phyloP scores from a whole-genome alignment of 1,139 yeast species.

The Wickerhamiella pararugosa region DNA sequence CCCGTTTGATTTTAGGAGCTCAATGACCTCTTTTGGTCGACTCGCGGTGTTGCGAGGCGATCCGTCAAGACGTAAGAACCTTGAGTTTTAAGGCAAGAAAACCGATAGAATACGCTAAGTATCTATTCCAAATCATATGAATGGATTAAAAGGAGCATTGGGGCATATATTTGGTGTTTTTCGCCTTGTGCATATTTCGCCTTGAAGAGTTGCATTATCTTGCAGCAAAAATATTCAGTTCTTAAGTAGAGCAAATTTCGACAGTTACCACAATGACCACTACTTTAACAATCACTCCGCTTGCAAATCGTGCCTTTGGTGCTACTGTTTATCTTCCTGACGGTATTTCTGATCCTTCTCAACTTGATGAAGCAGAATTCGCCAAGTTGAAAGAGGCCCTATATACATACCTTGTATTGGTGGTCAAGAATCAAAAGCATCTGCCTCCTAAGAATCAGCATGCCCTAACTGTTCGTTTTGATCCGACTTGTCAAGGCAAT shows the following conservation, averaged over 20 bases:
- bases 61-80: neutral
- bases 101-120: neutral
- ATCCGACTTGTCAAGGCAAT: conserved; percentile 52
- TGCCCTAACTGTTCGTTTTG: conserved; percentile 56
- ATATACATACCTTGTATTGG: conserved; percentile 50
- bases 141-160: neutral
- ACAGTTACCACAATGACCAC: neutral
- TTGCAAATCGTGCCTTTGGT: conserved; percentile 44
- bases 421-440: conserved; percentile 53
- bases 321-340: conserved; percentile 48
- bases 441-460: conserved; percentile 63
- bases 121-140: neutral
- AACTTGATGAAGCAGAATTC: conserved; percentile 50
- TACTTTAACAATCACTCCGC: conserved; percentile 24
- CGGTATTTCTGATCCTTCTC: conserved; percentile 64
- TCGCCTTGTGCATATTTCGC: neutral
- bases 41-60: neutral
- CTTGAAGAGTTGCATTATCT: neutral
- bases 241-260: no score
- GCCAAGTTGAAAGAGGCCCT: conserved; percentile 46
- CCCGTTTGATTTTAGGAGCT: neutral
- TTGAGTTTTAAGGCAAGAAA: neutral
- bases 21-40: neutral
- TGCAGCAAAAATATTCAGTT: neutral
- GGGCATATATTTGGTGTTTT: neutral